These are phyloP conservation scores for Ceratocystis variospora DNA, from an alignment of 2,329 filamentous ascomycete species.

Conservation along the genomic window DNA sequence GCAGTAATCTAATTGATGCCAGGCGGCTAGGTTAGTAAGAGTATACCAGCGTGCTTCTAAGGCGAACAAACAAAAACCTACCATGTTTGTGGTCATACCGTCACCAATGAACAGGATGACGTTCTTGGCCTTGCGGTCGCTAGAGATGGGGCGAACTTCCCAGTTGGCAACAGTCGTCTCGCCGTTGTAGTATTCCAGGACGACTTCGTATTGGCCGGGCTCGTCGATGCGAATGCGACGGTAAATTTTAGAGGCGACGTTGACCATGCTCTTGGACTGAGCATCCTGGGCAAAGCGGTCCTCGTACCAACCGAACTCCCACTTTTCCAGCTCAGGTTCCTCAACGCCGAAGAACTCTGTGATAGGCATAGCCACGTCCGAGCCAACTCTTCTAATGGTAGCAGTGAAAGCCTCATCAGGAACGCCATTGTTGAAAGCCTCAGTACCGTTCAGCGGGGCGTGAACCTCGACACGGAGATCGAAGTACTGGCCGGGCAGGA, in stretches of 20 bases:
- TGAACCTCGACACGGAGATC: slow-evolving; percentile 75
- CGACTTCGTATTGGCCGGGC: slow-evolving; percentile 66
- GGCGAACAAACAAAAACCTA: slow-evolving; percentile 20
- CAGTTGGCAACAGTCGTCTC: slow-evolving; percentile 61
- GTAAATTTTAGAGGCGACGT: slow-evolving; percentile 68
- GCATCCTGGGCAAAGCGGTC: slow-evolving; percentile 67
- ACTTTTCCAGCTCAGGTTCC: slow-evolving; percentile 63
- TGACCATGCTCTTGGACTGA: slow-evolving; percentile 55
- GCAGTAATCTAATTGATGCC: slow-evolving; percentile 44
- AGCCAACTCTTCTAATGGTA: slow-evolving; percentile 53
- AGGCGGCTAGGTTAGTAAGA: neutral
- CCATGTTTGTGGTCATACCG: slow-evolving; percentile 61
- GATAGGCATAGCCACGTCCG: slow-evolving; percentile 35
- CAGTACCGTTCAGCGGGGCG: slow-evolving; percentile 66
- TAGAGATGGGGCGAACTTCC: slow-evolving; percentile 57
- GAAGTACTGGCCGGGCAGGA: slow-evolving; percentile 71
- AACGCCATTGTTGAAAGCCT: slow-evolving; percentile 53
- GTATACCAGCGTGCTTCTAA: too few species aligned
- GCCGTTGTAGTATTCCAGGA: slow-evolving; percentile 59
- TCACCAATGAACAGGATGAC: slow-evolving; percentile 71
- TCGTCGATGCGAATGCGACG: slow-evolving; percentile 61
- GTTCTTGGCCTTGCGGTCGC: slow-evolving; percentile 66
- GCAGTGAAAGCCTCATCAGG: slow-evolving; percentile 65
- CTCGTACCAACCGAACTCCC: slow-evolving; percentile 77
- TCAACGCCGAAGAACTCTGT: slow-evolving; percentile 53